Evolutionary conservation across 192 early-diverging fungal species (phyloP).

Genomic region (Helicostylum pulchrum): DNA sequence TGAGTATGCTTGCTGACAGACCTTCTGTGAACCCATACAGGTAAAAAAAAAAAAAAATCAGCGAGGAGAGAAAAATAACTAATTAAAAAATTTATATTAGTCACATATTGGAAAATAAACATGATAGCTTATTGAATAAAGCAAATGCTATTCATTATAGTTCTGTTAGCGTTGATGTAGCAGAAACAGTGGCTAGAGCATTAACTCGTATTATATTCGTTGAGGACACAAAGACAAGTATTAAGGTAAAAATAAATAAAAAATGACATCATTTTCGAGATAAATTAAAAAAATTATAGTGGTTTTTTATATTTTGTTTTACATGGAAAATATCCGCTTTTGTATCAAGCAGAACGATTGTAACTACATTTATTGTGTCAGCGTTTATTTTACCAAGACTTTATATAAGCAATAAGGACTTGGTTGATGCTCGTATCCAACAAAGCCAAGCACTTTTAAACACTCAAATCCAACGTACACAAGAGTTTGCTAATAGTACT

Average conservation of each 20-base stretch:
- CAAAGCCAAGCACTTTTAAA: constrained; percentile 12
- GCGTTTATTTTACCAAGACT: constrained; percentile 22
- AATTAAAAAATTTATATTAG: background rate
- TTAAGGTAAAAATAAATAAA: constrained; percentile 19
- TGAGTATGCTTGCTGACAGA: constrained; percentile 4
- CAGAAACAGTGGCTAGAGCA: constrained; percentile 7
- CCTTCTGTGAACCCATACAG: constrained; percentile 4
- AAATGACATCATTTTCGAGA: background rate
- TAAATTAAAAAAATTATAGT: constrained; percentile 3
- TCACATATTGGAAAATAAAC: background rate
- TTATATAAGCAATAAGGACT: constrained; percentile 23
- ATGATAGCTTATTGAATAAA: background rate
- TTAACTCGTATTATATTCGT: constrained; percentile 7
- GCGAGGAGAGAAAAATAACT: background rate
- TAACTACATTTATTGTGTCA: constrained; percentile 6
- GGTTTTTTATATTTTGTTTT: constrained; percentile 11
- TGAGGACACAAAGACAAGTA: constrained; percentile 4
- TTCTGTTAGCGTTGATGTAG: background rate
- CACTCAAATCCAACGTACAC: constrained; percentile 6
- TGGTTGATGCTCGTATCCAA: constrained; percentile 19
- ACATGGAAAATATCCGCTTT: constrained; percentile 15
- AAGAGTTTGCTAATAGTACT: background rate
- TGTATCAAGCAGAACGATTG: constrained; percentile 1
- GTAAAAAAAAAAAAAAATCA: background rate
- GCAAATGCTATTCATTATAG: background rate